Conservation (phyloP, 345 rosid species). For the Punica granatum region DNA sequence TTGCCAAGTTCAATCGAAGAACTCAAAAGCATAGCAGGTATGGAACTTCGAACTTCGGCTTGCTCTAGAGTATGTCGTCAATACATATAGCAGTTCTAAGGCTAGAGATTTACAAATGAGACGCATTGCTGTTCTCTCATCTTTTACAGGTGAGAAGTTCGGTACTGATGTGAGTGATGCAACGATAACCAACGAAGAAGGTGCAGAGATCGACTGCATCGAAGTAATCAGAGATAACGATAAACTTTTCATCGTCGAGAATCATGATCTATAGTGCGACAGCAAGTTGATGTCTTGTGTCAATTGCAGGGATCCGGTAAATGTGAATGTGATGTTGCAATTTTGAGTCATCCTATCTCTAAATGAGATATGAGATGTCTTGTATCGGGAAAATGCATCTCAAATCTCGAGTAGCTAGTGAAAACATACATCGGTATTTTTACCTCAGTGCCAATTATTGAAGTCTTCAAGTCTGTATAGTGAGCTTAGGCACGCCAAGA, state of each 20-base stretch:
- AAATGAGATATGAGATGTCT: neutral
- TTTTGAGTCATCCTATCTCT: conserved; percentile 7
- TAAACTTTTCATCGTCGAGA: conserved; percentile 60
- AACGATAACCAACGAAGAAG: conserved; percentile 55
- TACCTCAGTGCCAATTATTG: too few relatives aligned
- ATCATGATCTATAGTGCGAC: conserved; percentile 13
- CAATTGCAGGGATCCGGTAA: neutral
- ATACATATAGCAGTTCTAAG: neutral
- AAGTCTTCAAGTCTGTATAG: too few relatives aligned
- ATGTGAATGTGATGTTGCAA: neutral
- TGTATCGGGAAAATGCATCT: neutral
- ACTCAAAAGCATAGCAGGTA: conserved; percentile 76
- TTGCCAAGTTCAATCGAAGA: conserved; percentile 64
- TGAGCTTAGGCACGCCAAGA: too few relatives aligned
- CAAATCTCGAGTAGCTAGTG: neutral
- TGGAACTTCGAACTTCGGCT: neutral
- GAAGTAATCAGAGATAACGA: conserved; percentile 88
- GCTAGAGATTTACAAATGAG: too few relatives aligned
- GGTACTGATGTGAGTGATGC: conserved; percentile 51
- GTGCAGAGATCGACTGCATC: conserved; percentile 71
- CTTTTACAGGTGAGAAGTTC: conserved; percentile 49
- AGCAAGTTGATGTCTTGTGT: neutral
- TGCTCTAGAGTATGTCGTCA: neutral
- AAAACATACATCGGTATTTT: too few relatives aligned
- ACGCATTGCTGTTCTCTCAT: neutral